Base-by-base conservation (phyloP, 2,329 filamentous ascomycete genomes). In the Fusarium nanum region DNA sequence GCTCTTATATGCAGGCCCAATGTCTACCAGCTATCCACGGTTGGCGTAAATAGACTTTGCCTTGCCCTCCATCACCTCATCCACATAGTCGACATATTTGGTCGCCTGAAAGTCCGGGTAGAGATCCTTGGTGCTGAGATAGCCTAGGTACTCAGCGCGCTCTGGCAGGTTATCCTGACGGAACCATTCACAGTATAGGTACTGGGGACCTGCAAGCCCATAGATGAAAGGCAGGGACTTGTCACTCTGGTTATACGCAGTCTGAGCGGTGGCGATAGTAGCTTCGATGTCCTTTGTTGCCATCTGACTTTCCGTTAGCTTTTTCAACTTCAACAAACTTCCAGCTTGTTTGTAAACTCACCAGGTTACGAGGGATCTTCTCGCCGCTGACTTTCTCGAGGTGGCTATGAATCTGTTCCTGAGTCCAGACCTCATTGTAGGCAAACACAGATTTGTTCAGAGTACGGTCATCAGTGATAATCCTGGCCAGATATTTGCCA, bases 401-500 rank as follows among this genome's bases (percentile, higher is more conserved):
- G 0, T 84, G 57, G 5, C 77, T 75, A 50, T 80, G 82, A 7
- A 87, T 81, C 53, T 87, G 71, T 53, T 85, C 85, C 71, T 83
- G 80, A 1, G 80, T 81, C 55, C 79, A 72, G 2, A 84, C 75
- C 46, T 86, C 82, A 60, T 80, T 82, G 67, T 85, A 86, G 7
- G 80, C 80, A 54, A 86, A 81, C 4, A 89, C 83, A 56, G 76
- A 80, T 68, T 82, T 81, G 76, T 89, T 88, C 48, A 89, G 58
- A 6, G 87, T 89, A 14, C 85, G 76, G 6, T 81, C 77, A 61
- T 89, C 87, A 3, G 74, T 71, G 34, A 89, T 82, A 67, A 89
- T 85, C 20, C 77, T 74, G 1, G 84, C 86, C 12, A 86, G 81
- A 61, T 83, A 88, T 47, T 74, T 76, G 7, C 87, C 87, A 56